Conservation (phyloP, 2,329 filamentous ascomycete species). For the Diplodia corticola region DNA sequence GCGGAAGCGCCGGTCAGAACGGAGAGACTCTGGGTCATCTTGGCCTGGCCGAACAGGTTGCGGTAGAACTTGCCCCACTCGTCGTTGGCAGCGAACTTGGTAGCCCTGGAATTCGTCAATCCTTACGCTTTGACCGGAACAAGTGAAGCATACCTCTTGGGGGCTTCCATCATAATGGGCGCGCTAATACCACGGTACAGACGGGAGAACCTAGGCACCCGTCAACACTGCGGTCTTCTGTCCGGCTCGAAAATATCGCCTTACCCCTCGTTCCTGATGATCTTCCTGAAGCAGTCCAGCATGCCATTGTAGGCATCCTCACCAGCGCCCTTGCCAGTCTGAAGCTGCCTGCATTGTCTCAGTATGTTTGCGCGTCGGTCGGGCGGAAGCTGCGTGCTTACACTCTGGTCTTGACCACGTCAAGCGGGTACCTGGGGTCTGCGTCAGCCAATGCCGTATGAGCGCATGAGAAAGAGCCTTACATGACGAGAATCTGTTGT, state of each 20-base stretch:
- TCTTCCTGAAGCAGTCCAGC: slow-evolving; percentile 97
- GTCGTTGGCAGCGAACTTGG: slow-evolving; percentile 98
- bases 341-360: slow-evolving; percentile 69
- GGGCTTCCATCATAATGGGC: slow-evolving; percentile 96
- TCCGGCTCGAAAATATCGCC: slow-evolving; percentile 26
- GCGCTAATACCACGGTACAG: slow-evolving; percentile 95
- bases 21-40: slow-evolving; percentile 91
- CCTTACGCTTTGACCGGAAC: not conserved
- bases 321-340: slow-evolving; percentile 70
- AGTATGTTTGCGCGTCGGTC: slow-evolving; percentile 21
- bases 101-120: slow-evolving; percentile 61
- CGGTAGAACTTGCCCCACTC: slow-evolving; percentile 97
- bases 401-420: slow-evolving; percentile 98
- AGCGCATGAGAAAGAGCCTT: slow-evolving; percentile 38
- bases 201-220: slow-evolving; percentile 67
- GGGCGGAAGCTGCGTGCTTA: slow-evolving; percentile 50
- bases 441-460: slow-evolving; percentile 19
- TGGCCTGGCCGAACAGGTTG: slow-evolving; percentile 74
- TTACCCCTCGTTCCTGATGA: slow-evolving; percentile 92
- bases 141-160: slow-evolving; percentile 61
- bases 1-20: slow-evolving; percentile 92
- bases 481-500: slow-evolving; percentile 82
- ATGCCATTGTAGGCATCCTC: slow-evolving; percentile 93
- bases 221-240: not conserved
- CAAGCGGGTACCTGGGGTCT: slow-evolving; percentile 83